Evolutionary conservation across 768 basidiomycete species (phyloP).

Genomic region (Artomyces pyxidatus): DNA sequence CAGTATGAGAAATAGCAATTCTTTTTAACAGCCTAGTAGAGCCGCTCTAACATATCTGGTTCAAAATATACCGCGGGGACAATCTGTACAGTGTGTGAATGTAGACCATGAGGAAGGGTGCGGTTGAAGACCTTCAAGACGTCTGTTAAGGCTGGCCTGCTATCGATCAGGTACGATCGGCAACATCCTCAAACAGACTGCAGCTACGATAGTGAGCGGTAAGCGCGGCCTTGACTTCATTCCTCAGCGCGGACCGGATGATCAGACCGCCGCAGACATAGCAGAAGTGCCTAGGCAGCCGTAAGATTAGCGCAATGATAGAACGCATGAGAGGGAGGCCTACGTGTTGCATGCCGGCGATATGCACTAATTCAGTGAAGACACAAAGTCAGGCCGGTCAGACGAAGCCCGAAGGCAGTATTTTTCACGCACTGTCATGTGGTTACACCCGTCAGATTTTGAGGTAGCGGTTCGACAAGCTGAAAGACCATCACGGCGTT

Average conservation of each 20-base stretch:
- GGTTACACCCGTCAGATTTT: slow-evolving; percentile 28
- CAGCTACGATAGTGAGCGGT: slow-evolving; percentile 22
- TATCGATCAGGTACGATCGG: too few species aligned
- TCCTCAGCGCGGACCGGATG: slow-evolving; percentile 19
- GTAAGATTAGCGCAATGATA: background rate
- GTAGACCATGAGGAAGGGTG: too few species aligned
- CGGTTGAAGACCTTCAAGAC: too few species aligned
- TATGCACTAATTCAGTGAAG: slow-evolving; percentile 19
- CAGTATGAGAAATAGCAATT: too few species aligned
- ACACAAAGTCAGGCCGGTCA: background rate
- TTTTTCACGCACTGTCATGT: slow-evolving; percentile 27
- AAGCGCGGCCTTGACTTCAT: slow-evolving; percentile 18
- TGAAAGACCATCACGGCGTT: too few species aligned
- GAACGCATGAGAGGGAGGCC: slow-evolving; percentile 3
- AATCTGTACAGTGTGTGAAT: too few species aligned
- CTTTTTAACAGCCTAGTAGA: too few species aligned
- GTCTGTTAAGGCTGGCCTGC: too few species aligned
- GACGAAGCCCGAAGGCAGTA: too few species aligned
- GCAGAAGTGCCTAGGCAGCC: slow-evolving; percentile 27
- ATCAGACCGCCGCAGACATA: slow-evolving; percentile 26
- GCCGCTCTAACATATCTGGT: too few species aligned
- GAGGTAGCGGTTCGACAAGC: slow-evolving; percentile 32
- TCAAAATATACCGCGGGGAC: too few species aligned
- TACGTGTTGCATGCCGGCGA: slow-evolving; percentile 28
- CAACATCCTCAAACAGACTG: slow-evolving; percentile 18